Conservation (phyloP, 2,329 filamentous ascomycete species). For the Ascosphaera aggregata region DNA sequence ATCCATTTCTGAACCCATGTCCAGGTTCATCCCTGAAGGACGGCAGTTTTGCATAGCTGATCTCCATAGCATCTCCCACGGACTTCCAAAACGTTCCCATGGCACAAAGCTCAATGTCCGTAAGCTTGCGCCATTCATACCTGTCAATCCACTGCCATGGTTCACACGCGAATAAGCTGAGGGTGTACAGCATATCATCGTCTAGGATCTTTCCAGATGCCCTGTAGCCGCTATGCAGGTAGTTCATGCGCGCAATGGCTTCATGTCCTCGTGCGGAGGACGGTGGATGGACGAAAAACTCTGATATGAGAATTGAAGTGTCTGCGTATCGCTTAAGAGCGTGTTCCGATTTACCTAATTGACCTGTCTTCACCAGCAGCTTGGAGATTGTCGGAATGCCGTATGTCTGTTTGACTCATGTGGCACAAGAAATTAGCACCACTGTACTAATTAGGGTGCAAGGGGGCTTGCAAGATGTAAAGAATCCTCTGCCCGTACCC, state of each 20-base stretch:
- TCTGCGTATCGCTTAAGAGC: slow-evolving; percentile 26
- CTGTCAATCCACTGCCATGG: slow-evolving; percentile 37
- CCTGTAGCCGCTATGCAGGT: slow-evolving; percentile 34
- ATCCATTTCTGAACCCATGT: slow-evolving; percentile 22
- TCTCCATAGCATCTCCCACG: slow-evolving; percentile 45
- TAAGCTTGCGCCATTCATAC: slow-evolving; percentile 48
- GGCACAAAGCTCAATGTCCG: slow-evolving; percentile 43
- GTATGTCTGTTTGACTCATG: slow-evolving; percentile 21
- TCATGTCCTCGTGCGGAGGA: slow-evolving; percentile 21
- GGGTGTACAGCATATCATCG: slow-evolving; percentile 40
- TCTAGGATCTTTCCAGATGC: slow-evolving; percentile 35
- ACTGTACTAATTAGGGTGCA: not conserved
- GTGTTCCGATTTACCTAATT: slow-evolving; percentile 17
- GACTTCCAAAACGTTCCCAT: slow-evolving; percentile 47
- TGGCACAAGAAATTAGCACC: not conserved
- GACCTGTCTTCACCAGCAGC: slow-evolving; percentile 21
- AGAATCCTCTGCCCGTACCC: slow-evolving; percentile 13
- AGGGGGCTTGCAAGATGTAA: not conserved
- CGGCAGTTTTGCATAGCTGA: slow-evolving; percentile 26
- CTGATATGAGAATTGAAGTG: slow-evolving; percentile 21
- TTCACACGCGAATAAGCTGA: slow-evolving; percentile 41
- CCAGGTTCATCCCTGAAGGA: slow-evolving; percentile 10
- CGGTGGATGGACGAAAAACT: slow-evolving; percentile 22
- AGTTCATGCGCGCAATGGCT: slow-evolving; percentile 41
- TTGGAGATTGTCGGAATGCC: slow-evolving; percentile 29